Base-by-base conservation (phyloP, 148 eudicot species). In the Spergularia bocconei region DNA sequence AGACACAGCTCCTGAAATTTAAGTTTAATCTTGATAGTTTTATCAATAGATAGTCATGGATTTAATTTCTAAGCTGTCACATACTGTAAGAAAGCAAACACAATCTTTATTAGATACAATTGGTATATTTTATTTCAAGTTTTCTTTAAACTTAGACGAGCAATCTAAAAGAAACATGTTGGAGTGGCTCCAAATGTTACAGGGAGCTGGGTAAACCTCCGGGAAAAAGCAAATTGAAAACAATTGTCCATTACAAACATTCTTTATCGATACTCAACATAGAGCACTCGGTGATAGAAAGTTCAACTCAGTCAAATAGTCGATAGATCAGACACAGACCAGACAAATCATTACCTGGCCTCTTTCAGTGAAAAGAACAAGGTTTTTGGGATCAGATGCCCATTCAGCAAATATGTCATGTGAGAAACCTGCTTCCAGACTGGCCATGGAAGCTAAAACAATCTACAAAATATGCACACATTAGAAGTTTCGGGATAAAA, bases 381-480 rank as follows among this genome's bases (percentile, higher is more conserved):
- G 98, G 79, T 95, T 95, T 79, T 84, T 90, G 14, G 82, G 71
- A 81, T 95, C 98, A 81, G 91, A 80, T 74, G 98, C 98, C 98
- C 98, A 95, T 73, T 92, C 98, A 48, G 90, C 91, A 78, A 92
- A 95, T 80, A 95, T 87, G 75, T 95, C 96, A 82, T 95, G 98
- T 60, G 97, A 90, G 84, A 92, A 90, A 48, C 97, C 98, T 71
- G 89, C 93, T 85, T 95, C 97, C 72, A 95, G 83, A 84, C 98
- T 92, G 74, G 88, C 97, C 97, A 92, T 95, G 56, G 98, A 95
- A 80, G 98, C 91, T 75, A 95, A 79, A 79, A 95, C 97, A 82
- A 95, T 82, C 98, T 94, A 76, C 72, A 84, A 38, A 76, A 74
- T 23, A 73, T 19, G 13, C 52, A 77, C 13, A 80, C 59, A 13